Evolutionary conservation across 257 asterid species (phyloP), one percentile per base, ranked within the genome.

Genomic region (Nicotiana otophora): DNA sequence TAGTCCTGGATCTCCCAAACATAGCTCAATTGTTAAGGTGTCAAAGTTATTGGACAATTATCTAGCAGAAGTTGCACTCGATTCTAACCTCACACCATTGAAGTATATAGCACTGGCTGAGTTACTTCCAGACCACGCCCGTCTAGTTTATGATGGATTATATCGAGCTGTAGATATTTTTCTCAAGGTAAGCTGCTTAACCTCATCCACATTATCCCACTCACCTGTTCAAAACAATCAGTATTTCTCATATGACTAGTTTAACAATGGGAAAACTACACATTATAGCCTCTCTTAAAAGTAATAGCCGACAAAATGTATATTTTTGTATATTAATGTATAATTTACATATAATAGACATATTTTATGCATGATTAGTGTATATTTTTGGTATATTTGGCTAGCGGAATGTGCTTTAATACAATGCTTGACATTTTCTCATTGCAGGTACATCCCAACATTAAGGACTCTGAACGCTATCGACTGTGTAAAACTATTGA

Each of bases 1-100:
- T 74, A 93, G 93, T 88, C 98, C 97, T 7, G 93, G 93, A 61
- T 95, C 99, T 15, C 99, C 98, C 1, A 96, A 96, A 36, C 99
- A 96, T 60, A 96, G 97, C 90, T 90, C 99, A 2, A 91, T 94
- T 79, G 75, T 94, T 62, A 96, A 94, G 86, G 98, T 93, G 51
- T 96, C 99, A 1, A 94, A 93, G 63, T 81, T 96, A 34, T 57
- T 96, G 87, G 99, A 96, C 87, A 90, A 88, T 51, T 96, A 91
- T 82, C 93, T 96, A 12, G 95, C 97, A 16, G 98, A 96, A 83
- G 90, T 96, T 34, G 97, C 99, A 16, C 84, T 92, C 2, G 98
- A 96, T 80, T 55, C 96, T 0, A 96, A 94, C 88, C 83, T 94
- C 89, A 81, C 89, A 1, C 89, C 97, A 30, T 91, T 92, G 0